Base-by-base conservation (phyloP, 2,329 filamentous ascomycete genomes). In the Pochonia chlamydosporia region DNA sequence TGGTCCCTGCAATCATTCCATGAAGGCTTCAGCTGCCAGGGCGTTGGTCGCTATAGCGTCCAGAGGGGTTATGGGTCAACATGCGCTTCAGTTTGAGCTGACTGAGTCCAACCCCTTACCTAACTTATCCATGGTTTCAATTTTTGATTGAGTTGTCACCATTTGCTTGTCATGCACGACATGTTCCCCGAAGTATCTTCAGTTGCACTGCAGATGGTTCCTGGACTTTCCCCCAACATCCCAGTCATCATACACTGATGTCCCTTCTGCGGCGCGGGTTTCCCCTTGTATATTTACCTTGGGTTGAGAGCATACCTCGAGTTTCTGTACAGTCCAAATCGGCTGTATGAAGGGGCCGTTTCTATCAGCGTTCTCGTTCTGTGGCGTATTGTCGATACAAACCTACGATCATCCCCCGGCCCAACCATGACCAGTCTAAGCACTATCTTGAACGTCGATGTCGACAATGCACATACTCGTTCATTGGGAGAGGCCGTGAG, bases 391-490 rank as follows among this genome's bases (percentile, higher is more conserved):
- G 25, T 28, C 28, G 20, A 24, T 39, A 20, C 24, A 31, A 14
- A 46, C 20, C 31, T 51, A 59, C 64, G 65, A 68, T 67, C 66
- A 64, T 69, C 63, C 67, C 63, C 58, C 62, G 57, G 56, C 58
- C 63, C 62, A 63, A 47, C 63, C 65, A 79, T 80, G 76, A 69
- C 74, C 55, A 76, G 73, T 59, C 69, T 80, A 54, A 72, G 70
- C 57, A 75, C 75, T 58, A 80, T 80, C 61, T 78, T 80, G 72
- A 76, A 79, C 61, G 66, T 69, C 57, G 72, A 75, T 57, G 74
- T 68, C 56, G 72, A 75, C 56, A 74, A 77, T 56, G 74, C 75
- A 56, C 66, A 70, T 52, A 61, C 61, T 50, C 63, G 61, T 59
- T 55, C 64, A 58, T 66, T 68, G 71, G 74, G 72, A 71, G 75